These are phyloP conservation scores for Epichloe sibirici DNA, from an alignment of 2,329 filamentous ascomycete genomes.

Conservation along the genomic window DNA sequence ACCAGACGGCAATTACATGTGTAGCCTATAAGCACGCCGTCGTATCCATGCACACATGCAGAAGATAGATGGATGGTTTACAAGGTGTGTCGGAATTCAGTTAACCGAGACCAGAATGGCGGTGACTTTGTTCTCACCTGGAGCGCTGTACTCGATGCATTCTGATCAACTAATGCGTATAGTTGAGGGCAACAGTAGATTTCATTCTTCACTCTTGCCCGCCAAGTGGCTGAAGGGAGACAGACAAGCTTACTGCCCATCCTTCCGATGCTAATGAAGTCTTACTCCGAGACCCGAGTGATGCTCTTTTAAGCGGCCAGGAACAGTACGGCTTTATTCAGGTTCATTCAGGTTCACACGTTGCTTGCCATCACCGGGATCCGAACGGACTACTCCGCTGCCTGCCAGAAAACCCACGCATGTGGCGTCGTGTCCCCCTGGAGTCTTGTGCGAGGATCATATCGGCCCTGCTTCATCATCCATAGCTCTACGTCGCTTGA, in stretches of 20 bases:
- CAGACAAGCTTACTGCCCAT: background rate
- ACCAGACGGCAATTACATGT: background rate
- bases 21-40: background rate
- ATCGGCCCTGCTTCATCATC: slow-evolving; percentile 6
- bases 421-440: background rate
- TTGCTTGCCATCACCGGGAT: background rate
- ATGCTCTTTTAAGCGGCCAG: background rate
- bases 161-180: background rate
- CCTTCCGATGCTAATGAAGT: background rate
- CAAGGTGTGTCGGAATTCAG: background rate
- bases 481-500: slow-evolving; percentile 3
- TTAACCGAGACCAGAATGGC: slow-evolving; percentile 7
- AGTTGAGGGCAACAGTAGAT: background rate
- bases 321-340: background rate
- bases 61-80: background rate
- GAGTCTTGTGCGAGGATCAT: slow-evolving; percentile 4
- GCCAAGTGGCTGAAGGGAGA: background rate
- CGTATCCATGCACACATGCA: slow-evolving; percentile 2
- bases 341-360: background rate
- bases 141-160: background rate
- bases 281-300: background rate
- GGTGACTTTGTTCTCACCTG: slow-evolving; percentile 1
- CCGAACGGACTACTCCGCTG: background rate
- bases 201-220: background rate
- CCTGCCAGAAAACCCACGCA: background rate